Conservation (phyloP, 768 basidiomycete genomes). For the Mycena kentingensis region DNA sequence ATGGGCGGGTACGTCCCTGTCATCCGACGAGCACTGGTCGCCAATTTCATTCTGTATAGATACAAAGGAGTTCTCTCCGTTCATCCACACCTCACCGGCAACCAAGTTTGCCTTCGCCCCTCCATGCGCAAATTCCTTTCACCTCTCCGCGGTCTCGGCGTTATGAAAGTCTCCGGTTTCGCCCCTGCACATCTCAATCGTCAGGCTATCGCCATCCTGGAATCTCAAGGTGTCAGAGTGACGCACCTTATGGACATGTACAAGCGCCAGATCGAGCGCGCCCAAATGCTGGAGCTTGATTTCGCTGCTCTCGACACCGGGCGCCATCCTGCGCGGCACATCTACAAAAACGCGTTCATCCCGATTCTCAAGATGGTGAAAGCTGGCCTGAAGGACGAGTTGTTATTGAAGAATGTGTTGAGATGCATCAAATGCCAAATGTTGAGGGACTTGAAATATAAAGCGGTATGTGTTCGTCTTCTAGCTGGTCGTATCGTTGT, state of each 20-base stretch:
- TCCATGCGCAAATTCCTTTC: constrained; percentile 23
- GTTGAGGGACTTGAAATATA: constrained; percentile 21
- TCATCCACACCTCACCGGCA: constrained; percentile 15
- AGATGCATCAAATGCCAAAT: constrained; percentile 24
- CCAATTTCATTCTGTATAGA: background rate
- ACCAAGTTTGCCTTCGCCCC: constrained; percentile 19
- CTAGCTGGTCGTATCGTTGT: background rate
- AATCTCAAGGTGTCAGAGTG: constrained; percentile 13
- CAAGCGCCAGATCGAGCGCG: constrained; percentile 12
- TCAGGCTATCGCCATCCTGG: constrained; percentile 22
- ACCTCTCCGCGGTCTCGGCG: constrained; percentile 15
- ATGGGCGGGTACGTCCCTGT: constrained; percentile 18
- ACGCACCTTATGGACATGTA: background rate
- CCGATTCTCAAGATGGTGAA: constrained; percentile 20
- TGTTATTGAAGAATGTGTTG: constrained; percentile 18
- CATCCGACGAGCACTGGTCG: background rate
- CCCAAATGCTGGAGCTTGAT: constrained; percentile 12
- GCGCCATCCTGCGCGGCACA: constrained; percentile 10
- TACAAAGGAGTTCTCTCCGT: constrained; percentile 24
- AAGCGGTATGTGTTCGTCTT: constrained; percentile 11
- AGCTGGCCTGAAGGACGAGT: constrained; percentile 9
- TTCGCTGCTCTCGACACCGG: constrained; percentile 10
- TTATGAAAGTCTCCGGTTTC: constrained; percentile 19
- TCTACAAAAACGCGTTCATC: constrained; percentile 16
- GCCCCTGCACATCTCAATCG: constrained; percentile 23